Conservation (phyloP, 768 basidiomycete species). For the Suillus luteus region DNA sequence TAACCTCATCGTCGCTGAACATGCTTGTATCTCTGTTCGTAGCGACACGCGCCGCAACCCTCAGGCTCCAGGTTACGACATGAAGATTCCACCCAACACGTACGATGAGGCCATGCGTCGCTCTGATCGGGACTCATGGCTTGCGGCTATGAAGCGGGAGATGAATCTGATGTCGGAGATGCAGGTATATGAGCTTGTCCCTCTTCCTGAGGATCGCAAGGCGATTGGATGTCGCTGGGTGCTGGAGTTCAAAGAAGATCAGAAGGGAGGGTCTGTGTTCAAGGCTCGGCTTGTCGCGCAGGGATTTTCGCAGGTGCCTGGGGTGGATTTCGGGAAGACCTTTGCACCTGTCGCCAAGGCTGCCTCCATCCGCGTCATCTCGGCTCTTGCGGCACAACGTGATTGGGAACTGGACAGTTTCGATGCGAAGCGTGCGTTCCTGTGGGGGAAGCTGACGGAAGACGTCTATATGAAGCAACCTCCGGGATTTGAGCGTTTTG, state of each 20-base stretch:
- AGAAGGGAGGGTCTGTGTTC: too few relatives aligned
- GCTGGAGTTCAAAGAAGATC: too few relatives aligned
- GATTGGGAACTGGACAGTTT: neutral
- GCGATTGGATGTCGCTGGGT: too few relatives aligned
- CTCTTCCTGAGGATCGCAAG: too few relatives aligned
- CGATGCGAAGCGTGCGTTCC: neutral
- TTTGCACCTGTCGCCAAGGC: neutral
- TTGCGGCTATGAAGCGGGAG: neutral
- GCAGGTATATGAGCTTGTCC: too few relatives aligned
- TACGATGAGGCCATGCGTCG: neutral
- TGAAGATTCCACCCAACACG: neutral
- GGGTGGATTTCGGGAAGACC: constrained; percentile 16
- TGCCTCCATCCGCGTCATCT: too few relatives aligned
- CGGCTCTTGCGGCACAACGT: neutral
- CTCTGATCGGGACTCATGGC: neutral
- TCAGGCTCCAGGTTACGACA: neutral
- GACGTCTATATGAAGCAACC: neutral
- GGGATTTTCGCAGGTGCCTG: constrained; percentile 26
- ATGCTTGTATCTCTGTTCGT: neutral
- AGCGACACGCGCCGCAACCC: neutral
- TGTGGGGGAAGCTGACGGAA: neutral
- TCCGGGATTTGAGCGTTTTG: accelerated
- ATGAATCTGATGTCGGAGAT: too few relatives aligned
- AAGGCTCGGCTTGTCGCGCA: neutral
- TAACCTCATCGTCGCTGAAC: constrained; percentile 6